These are phyloP conservation scores for Thelonectria blattea DNA, from an alignment of 2,329 filamentous ascomycete genomes.

Conservation along the genomic window DNA sequence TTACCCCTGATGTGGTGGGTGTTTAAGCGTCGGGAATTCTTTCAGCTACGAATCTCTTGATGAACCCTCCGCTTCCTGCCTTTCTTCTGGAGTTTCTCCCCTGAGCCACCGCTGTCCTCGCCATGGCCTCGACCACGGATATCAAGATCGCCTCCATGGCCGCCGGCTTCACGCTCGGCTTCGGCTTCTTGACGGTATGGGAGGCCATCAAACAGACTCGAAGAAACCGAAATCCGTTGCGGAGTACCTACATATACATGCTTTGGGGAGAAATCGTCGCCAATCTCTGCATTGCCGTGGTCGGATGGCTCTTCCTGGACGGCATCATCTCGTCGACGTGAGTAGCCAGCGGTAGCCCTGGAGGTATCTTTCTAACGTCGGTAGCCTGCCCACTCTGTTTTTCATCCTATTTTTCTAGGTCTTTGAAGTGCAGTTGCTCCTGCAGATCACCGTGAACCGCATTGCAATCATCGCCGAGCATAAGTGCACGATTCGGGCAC, in stretches of 20 bases:
- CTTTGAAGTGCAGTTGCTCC: constrained; percentile 55
- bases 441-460: constrained; percentile 63
- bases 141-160: constrained; percentile 41
- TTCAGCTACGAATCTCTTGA: neutral
- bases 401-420: constrained; percentile 50
- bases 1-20: too few relatives aligned
- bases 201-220: constrained; percentile 50
- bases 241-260: constrained; percentile 51
- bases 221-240: constrained; percentile 43
- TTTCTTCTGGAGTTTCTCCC: neutral
- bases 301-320: constrained; percentile 49
- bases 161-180: constrained; percentile 47
- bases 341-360: neutral
- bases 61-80: neutral
- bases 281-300: constrained; percentile 46
- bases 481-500: constrained; percentile 41
- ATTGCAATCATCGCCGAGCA: constrained; percentile 56
- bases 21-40: too few relatives aligned
- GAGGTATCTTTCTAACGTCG: neutral
- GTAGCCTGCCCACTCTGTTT: constrained; percentile 43
- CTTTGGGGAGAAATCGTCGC: constrained; percentile 53
- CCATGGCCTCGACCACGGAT: constrained; percentile 32
- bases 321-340: constrained; percentile 43
- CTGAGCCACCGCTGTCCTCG: neutral
- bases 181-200: constrained; percentile 49